Base-by-base conservation (phyloP, 441 rosid species). In the Gossypium gossypioides region DNA sequence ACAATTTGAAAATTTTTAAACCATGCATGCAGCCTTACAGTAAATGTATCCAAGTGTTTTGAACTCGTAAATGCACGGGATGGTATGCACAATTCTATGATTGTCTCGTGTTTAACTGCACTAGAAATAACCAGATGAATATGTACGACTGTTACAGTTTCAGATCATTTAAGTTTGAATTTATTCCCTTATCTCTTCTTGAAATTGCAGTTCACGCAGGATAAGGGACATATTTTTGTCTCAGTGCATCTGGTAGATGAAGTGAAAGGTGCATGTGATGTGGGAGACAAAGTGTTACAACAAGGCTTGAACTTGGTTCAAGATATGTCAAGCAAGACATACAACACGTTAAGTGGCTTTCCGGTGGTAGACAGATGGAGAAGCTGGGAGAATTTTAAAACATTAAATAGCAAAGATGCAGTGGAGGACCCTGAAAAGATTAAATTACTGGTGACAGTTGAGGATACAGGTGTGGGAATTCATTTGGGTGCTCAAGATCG, bases 381-480 rank as follows among this genome's bases (percentile, higher is more conserved):
- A 86, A 91, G 95, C 84, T 95, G 99, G 99, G 88, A 72, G 77
- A 85, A 69, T 9, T 95, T 92, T 74, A 81, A 74, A 78, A 85
- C 72, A 67, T 65, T 80, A 25, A 51, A 84, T 64, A 64, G 50
- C 57, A 58, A 65, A 12, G 78, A 74, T 62, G 65, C 34, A 59
- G 60, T 4, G 19, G 80, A 83, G 58, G 81, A 75, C 40, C 69
- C 83, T 24, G 86, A 78, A 77, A 81, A 78, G 78, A 85, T 88
- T 65, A 84, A 77, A 62, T 73, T 95, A 68, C 85, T 51, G 29
- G 95, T 95, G 67, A 86, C 96, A 4, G 93, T 95, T 68, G 98
- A 95, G 81, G 99, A 95, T 74, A 95, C 99, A n/a, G 98, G 98
- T 21, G 86, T 87, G 2, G 99, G 99, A 55, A 95, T 95, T 79